Conservation (phyloP, 495 filamentous ascomycete species). For the Halenospora varia region DNA sequence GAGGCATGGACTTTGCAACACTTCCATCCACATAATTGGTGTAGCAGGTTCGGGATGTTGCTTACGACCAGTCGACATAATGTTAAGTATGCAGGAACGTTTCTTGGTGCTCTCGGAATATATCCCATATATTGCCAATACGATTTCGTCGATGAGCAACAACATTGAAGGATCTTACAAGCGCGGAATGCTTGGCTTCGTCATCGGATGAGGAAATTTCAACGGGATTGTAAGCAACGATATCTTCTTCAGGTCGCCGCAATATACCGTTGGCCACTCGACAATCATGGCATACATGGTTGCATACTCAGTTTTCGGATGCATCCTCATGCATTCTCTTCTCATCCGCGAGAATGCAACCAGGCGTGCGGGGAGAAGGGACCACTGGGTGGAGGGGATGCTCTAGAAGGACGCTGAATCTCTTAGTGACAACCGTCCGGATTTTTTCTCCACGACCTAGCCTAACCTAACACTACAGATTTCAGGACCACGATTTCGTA, state of each 20-base stretch:
- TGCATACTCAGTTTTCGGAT: constrained; percentile 46
- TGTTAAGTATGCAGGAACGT: constrained; percentile 78
- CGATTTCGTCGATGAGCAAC: constrained; percentile 84
- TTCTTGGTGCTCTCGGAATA: constrained; percentile 84
- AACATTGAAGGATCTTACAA: constrained; percentile 93
- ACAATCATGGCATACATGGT: constrained; percentile 46
- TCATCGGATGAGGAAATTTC: constrained; percentile 91
- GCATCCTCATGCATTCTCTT: constrained; percentile 59
- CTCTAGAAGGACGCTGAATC: constrained; percentile 51
- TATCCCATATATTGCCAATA: constrained; percentile 92
- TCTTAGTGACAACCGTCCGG: constrained; percentile 69
- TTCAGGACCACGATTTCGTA: too few species aligned
- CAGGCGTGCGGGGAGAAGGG: constrained; percentile 59
- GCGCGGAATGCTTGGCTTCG: constrained; percentile 78
- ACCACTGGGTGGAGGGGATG: constrained; percentile 62
- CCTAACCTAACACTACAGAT: too few species aligned
- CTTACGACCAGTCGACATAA: constrained; percentile 53
- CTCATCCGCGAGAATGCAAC: constrained; percentile 61
- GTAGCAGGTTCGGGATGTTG: constrained; percentile 80
- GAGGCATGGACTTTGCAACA: constrained; percentile 80
- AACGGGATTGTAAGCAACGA: constrained; percentile 83
- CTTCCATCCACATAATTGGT: constrained; percentile 63
- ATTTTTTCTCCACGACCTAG: constrained; percentile 68
- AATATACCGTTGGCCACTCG: constrained; percentile 42
- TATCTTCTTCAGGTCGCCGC: constrained; percentile 48